Evolutionary conservation across 805 yeast species (phyloP), one percentile per base, ranked within the genome.

Genomic region (Hanseniaspora lachancei): DNA sequence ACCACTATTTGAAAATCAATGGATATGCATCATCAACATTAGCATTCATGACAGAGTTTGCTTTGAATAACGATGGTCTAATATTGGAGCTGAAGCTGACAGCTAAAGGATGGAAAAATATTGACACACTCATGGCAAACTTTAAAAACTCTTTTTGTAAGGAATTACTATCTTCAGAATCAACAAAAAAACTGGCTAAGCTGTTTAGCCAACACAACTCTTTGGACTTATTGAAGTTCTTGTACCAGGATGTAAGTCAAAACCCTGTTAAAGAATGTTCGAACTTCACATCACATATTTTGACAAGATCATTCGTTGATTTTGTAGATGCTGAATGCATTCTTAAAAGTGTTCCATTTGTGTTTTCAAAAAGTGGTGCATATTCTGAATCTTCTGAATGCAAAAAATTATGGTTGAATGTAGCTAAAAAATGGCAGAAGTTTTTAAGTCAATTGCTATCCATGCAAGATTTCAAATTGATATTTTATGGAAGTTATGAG

Each of bases 31-130:
- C 71, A 1, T 63, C 68, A 0, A 66, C 79, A 2, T 62, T 63
- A 42, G 78, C 82, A 0, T 78, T 67, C 57, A 62, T 68, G 1
- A 76, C 78, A 21, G 58, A 62, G 2, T 60, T 77, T 29, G 60
- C 77, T 2, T 54, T 61, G 1, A 68, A 66, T 1, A 66, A 72
- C n/a, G 66, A 67, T 5, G 67, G 74, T 0, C 61, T 85, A 2
- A 71, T 76, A 9, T 54, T 84, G 4, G 84, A 82, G 57, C 51
- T 82, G 2, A 66, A 66, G 4, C 64, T 81, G 5, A 78, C 84
- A 0, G 62, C 65, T 1, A 58, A 64, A 1, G 89, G 88, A 0
- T 60, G 70, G 47, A 64, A 64, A 23, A 66, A 72, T 15, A 16
- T 77, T 0, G 57, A 59, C 0, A 38, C 47, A 0, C 70, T 82